A percentile compares a stretch with the other conserved stretches of the same genome.
Evolutionary conservation across 1,139 yeast species (phyloP).

Genomic region (Wickerhamiella pararugosa): DNA sequence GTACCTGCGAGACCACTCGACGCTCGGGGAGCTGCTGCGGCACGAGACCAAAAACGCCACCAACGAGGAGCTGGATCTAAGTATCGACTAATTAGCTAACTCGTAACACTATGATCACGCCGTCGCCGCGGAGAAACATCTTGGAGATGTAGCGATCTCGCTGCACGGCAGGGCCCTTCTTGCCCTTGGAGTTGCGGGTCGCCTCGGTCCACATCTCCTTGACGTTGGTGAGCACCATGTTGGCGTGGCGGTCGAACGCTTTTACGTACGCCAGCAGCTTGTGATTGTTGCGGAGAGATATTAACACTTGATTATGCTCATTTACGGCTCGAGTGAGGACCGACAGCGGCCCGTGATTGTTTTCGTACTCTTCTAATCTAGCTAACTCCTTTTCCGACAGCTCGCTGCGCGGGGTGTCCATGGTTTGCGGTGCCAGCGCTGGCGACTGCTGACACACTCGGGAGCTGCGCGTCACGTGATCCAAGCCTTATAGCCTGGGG

Average conservation of each 20-base stretch:
- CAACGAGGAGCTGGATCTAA: slow-evolving; percentile 12
- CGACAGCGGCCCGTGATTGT: slow-evolving; percentile 81
- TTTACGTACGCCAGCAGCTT: slow-evolving; percentile 78
- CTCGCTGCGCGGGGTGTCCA: slow-evolving; percentile 64
- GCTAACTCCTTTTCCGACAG: slow-evolving; percentile 66
- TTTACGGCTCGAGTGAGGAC: slow-evolving; percentile 68
- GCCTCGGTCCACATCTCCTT: slow-evolving; percentile 82
- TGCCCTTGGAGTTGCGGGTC: slow-evolving; percentile 49
- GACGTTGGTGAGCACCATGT: slow-evolving; percentile 82
- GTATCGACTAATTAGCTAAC: slow-evolving; percentile 9
- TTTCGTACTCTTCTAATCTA: slow-evolving; percentile 79
- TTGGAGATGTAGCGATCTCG: slow-evolving; percentile 81
- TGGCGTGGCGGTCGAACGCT: slow-evolving; percentile 93
- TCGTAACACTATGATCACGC: slow-evolving; percentile 64
- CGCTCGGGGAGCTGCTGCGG: slow-evolving; percentile 24
- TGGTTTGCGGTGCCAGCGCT: slow-evolving; percentile 7
- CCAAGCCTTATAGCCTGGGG: too few relatives aligned
- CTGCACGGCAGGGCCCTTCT: slow-evolving; percentile 51
- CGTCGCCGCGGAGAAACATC: slow-evolving; percentile 88
- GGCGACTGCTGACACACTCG: too few relatives aligned
- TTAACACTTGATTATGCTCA: slow-evolving; percentile 60
- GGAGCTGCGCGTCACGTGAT: too few relatives aligned
- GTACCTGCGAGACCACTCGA: slow-evolving; percentile 25
- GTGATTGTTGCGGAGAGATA: slow-evolving; percentile 85
- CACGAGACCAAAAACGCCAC: slow-evolving; percentile 20